Evolutionary conservation across 352 stramenopile genomes (phyloP).

Genomic region (Thalassiosira livingstoniorum): DNA sequence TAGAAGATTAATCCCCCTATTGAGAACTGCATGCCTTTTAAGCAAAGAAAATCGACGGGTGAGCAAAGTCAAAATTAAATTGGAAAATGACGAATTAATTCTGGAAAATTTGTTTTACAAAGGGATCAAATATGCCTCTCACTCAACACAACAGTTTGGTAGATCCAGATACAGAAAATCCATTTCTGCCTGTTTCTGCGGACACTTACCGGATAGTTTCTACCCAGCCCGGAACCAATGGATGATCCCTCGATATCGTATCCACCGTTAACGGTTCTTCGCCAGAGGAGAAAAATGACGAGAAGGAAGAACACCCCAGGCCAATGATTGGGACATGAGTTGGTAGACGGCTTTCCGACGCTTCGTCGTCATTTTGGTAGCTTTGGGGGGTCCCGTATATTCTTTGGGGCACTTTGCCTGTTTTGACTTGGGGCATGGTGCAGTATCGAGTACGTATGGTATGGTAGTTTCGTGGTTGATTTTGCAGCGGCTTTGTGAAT

Average conservation of each 20-base stretch:
- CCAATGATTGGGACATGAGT: slow-evolving; percentile 70
- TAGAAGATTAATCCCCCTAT: slow-evolving; percentile 80
- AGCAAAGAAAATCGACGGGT: too few relatives aligned
- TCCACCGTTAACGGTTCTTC: slow-evolving; percentile 38
- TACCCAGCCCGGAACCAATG: slow-evolving; percentile 76
- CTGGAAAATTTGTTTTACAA: neutral
- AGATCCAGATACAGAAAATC: too few relatives aligned
- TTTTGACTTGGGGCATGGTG: too few relatives aligned
- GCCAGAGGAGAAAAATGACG: slow-evolving; percentile 75
- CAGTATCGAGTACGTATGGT: too few relatives aligned
- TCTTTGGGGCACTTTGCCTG: slow-evolving; percentile 51
- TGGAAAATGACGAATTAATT: neutral
- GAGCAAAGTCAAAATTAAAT: neutral
- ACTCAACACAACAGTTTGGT: neutral
- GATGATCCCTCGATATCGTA: slow-evolving; percentile 61
- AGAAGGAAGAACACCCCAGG: slow-evolving; percentile 82
- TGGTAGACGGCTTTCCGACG: slow-evolving; percentile 29
- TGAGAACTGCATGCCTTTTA: slow-evolving; percentile 62
- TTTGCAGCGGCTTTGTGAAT: too few relatives aligned
- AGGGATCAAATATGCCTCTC: neutral
- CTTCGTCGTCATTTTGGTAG: neutral
- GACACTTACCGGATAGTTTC: slow-evolving; percentile 67
- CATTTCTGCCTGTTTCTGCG: too few relatives aligned
- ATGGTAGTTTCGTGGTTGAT: too few relatives aligned
- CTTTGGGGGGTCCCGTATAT: slow-evolving; percentile 24